Conservation (phyloP, 2,329 filamentous ascomycete genomes). For the Blumeriella jaapii region DNA sequence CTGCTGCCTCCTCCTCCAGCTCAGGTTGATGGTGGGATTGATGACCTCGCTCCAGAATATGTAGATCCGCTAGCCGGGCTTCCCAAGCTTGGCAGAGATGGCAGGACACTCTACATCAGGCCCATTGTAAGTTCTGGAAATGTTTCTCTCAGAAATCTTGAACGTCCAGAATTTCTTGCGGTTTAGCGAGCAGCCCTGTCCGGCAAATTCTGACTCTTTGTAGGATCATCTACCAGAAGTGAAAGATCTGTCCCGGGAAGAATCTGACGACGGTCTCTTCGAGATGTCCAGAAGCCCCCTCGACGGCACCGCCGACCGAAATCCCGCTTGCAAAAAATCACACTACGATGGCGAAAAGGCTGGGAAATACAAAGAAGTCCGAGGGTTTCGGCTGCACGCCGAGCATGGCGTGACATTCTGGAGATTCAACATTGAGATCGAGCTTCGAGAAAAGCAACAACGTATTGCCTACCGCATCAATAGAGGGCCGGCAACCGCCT, state of each 20-base stretch:
- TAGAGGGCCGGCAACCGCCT: slow-evolving; percentile 72
- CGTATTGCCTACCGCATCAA: slow-evolving; percentile 95
- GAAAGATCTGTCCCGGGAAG: slow-evolving; percentile 65
- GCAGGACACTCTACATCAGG: slow-evolving; percentile 77
- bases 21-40: slow-evolving; percentile 50
- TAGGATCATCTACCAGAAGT: slow-evolving; percentile 72
- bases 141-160: too few species aligned
- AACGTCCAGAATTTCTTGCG: too few species aligned
- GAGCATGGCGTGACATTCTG: slow-evolving; percentile 91
- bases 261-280: slow-evolving; percentile 75
- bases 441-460: slow-evolving; percentile 65
- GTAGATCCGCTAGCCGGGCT: slow-evolving; percentile 84
- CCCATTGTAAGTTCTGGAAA: too few species aligned
- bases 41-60: slow-evolving; percentile 63
- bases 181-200: too few species aligned
- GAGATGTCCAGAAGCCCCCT: slow-evolving; percentile 50
- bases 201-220: too few species aligned
- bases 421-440: slow-evolving; percentile 91
- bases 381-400: slow-evolving; percentile 69
- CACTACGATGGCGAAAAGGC: slow-evolving; percentile 66
- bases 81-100: slow-evolving; percentile 72
- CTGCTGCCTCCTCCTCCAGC: slow-evolving; percentile 67
- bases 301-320: slow-evolving; percentile 39
- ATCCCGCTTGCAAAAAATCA: slow-evolving; percentile 40
- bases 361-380: slow-evolving; percentile 72